A percentile compares a stretch with the other conserved stretches of the same genome.
phyloP scores from a whole-genome alignment of 306 rosid species.

The Coriaria nepalensis region DNA sequence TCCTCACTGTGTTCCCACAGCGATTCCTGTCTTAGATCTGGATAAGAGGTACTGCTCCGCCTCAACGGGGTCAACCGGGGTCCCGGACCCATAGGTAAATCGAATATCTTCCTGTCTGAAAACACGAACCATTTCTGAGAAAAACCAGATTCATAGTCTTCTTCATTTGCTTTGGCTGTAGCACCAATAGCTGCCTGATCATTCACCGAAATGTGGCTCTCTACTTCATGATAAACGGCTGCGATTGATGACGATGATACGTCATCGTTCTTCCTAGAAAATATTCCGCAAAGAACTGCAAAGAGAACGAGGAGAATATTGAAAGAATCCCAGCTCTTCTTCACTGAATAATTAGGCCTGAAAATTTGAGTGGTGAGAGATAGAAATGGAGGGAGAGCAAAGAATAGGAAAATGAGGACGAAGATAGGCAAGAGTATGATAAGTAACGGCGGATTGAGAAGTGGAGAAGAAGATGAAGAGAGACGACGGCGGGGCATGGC shows the following conservation, averaged over 20 bases:
- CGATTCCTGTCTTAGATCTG: conserved; percentile 66
- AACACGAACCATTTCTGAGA: conserved; percentile 40
- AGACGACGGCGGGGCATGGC: conserved; percentile 42
- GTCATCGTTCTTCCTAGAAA: conserved; percentile 46
- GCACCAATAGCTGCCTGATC: conserved; percentile 8
- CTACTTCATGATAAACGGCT: conserved; percentile 2
- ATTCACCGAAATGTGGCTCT: neutral
- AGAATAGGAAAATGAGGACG: conserved; percentile 32
- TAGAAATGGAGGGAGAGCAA: conserved; percentile 44
- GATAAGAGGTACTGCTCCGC: conserved; percentile 75
- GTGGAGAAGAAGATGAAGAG: conserved; percentile 28
- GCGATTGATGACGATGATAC: conserved; percentile 6
- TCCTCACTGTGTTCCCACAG: conserved; percentile 28
- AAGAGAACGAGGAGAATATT: conserved; percentile 50
- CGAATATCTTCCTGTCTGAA: conserved; percentile 13
- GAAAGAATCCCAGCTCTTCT: conserved; percentile 67
- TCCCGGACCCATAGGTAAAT: conserved; percentile 7
- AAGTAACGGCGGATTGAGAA: conserved; percentile 48
- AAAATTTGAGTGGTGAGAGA: conserved; percentile 34
- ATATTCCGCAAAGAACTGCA: conserved; percentile 57
- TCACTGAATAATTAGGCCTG: conserved; percentile 37
- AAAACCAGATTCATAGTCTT: conserved; percentile 8
- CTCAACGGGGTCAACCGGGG: conserved; percentile 22
- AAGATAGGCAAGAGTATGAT: conserved; percentile 56
- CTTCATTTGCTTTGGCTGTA: conserved; percentile 1